Base-by-base conservation (phyloP, 306 rosid species). In the Purshia tridentata region DNA sequence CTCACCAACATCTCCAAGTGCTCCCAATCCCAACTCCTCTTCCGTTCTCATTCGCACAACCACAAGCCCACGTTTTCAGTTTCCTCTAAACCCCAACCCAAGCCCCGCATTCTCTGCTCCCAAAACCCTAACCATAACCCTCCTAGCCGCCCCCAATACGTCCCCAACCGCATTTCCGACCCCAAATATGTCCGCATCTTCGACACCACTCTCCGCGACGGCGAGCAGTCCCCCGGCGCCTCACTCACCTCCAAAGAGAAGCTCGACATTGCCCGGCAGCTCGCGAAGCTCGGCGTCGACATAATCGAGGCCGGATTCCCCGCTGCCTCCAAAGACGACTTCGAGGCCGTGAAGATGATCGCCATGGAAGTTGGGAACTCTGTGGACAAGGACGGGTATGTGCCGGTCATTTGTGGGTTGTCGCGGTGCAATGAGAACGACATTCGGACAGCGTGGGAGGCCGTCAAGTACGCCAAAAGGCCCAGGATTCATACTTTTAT, bases 191-290 rank as follows among this genome's bases (percentile, higher is more conserved):
- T 94, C 10, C 95, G 99, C 56, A 75, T 94, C 69, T 90, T 91
- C 53, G 96, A 94, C 84, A 94, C 99, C 64, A 94, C 99, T 9
- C 97, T 94, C 79, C 99, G 99, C 15, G 98, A 94, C 62, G 99
- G 98, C 69, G 99, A 94, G 86, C 99, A 94, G 75, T 89, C 97
- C 35, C 99, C 98, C 6, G 99, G 99, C n/a, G 97, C 99, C 51
- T 85, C 99, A 63, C 83, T 94, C 80, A 94, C 96, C 2, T 83
- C 97, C 6, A 94, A 90, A 75, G 96, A 91, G 83, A 94, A 94
- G 72, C 75, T 91, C 9, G 98, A 90, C 85, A 89, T 94, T 13
- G 99, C 99, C 6, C 78, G 93, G 11, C 95, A 91, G 86, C 89
- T 94, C 0, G 76, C 93, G 1, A 91, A 84, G 82, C 99, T 94